phyloP scores from a whole-genome alignment of 1,284 basidiomycete species.

The Puccinia horiana region DNA sequence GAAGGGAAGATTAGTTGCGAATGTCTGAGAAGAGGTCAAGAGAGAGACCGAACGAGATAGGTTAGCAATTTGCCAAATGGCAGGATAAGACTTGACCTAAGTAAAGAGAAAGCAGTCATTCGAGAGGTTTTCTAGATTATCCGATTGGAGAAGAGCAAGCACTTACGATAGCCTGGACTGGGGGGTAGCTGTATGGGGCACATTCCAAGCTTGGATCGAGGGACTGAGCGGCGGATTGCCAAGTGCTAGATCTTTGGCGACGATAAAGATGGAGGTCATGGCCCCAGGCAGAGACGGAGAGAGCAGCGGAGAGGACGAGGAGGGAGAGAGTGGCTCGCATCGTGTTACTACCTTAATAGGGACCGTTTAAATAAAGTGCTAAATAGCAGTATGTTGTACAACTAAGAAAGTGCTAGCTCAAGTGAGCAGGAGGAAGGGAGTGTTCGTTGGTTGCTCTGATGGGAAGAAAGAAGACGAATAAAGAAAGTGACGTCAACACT shows the following conservation, averaged over 20 bases:
- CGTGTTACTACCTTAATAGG: too few species aligned
- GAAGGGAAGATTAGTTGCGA: not conserved
- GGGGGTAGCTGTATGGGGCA: slow-evolving; percentile 38
- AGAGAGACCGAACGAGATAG: slow-evolving; percentile 25
- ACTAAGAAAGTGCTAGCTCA: too few species aligned
- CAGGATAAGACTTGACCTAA: slow-evolving; percentile 43
- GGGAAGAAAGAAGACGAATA: too few species aligned
- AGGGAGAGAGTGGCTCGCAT: not conserved
- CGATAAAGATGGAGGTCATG: slow-evolving; percentile 38
- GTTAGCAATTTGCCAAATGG: slow-evolving; percentile 48
- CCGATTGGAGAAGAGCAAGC: not conserved
- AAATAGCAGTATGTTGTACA: too few species aligned
- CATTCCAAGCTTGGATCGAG: slow-evolving; percentile 24
- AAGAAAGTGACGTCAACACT: too few species aligned
- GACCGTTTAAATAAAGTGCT: too few species aligned
- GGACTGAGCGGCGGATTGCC: slow-evolving; percentile 27
- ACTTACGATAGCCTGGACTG: slow-evolving; percentile 38
- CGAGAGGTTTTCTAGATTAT: not conserved
- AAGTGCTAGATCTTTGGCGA: slow-evolving; percentile 24
- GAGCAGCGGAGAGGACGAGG: not conserved
- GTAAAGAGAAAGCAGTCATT: not conserved
- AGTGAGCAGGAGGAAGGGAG: too few species aligned
- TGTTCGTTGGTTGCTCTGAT: too few species aligned
- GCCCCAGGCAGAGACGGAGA: slow-evolving; percentile 8
- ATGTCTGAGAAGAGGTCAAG: not conserved